Evolutionary conservation across 371 early-diverging fungal species (phyloP), one percentile per base, ranked within the genome.

Genomic region (Apophysomyces sp.): DNA sequence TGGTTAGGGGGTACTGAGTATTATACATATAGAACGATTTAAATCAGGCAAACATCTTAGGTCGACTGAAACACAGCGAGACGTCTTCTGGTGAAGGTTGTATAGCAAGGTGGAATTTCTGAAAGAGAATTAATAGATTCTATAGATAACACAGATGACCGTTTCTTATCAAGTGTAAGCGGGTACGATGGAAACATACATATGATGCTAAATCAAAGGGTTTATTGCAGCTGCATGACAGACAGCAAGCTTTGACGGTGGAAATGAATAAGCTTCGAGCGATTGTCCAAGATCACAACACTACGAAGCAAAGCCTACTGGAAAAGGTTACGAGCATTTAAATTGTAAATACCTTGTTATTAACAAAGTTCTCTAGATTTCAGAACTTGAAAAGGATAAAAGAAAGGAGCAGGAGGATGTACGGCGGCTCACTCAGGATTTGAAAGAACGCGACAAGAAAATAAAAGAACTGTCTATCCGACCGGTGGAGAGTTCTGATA

Each of bases 371-470:
- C 15, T 3, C 26, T 28, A 76, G 76, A 72, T 77, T 52, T 41
- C 75, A 44, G 63, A 63, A 15, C 56, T 78, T 16, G 78, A 78
- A 55, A 73, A 62, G 54, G 71, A 71, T 13, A 70, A 71, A 32
- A 68, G 68, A 44, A 62, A 53, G 4, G 67, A 72, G 34, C 66
- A 72, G 28, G 72, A 72, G 0, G 31, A 27, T 1, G 62, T 49
- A 16, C 62, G 54, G 31, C 66, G 61, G n/a, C 36, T 73, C 13
- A 36, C 34, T n/a, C 40, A 44, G 15, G 51, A 65, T 24, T 3
- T 67, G 4, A 65, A 58, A 51, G 64, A 74, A 37, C 59, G 59
- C 4, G 68, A 74, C 8, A 32, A 41, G 26, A 58, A 37, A 11
- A 66, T 62, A 6, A 34, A 54, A 30, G 44, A 51, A 30, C 52